phyloP scores from a whole-genome alignment of 129 eudicot genomes.

The Flaveria trinervia region DNA sequence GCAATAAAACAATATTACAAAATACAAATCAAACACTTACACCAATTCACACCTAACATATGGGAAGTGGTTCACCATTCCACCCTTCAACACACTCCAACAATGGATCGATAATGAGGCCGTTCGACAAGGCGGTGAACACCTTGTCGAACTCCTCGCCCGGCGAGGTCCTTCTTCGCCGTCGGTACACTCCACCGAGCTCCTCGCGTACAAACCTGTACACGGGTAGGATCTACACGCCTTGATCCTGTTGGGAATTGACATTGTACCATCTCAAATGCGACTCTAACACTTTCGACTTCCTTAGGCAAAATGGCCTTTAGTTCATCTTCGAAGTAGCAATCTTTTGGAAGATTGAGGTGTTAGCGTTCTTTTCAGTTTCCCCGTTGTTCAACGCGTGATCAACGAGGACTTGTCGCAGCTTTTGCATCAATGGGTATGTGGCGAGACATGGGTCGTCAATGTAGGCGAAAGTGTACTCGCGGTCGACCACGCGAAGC shows the following conservation, averaged over 20 bases:
- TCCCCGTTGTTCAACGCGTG: slow-evolving; percentile 48
- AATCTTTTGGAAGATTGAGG: slow-evolving; percentile 59
- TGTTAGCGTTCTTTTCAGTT: slow-evolving; percentile 30
- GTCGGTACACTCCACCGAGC: slow-evolving; percentile 7
- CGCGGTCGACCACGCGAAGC: slow-evolving; percentile 58
- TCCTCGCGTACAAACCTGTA: slow-evolving; percentile 25
- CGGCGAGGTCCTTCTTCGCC: slow-evolving; percentile 27
- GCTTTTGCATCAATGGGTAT: slow-evolving; percentile 42
- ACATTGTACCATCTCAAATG: neutral
- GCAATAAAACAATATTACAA: neutral
- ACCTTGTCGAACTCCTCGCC: slow-evolving; percentile 32
- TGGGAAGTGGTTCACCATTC: slow-evolving; percentile 27
- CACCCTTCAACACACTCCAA: slow-evolving; percentile 29
- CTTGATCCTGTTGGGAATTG: slow-evolving; percentile 25
- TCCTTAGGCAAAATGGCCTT: slow-evolving; percentile 23
- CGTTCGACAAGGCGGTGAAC: slow-evolving; percentile 13
- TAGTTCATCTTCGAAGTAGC: slow-evolving; percentile 48
- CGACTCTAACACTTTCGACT: slow-evolving; percentile 17
- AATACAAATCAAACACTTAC: slow-evolving; percentile 2
- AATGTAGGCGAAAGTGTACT: slow-evolving; percentile 47
- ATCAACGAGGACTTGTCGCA: slow-evolving; percentile 52
- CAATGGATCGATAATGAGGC: slow-evolving; percentile 20
- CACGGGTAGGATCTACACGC: slow-evolving; percentile 24
- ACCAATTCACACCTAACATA: slow-evolving; percentile 12
- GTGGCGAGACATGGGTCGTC: slow-evolving; percentile 60